These are phyloP conservation scores for Pythium diclinum DNA, from an alignment of 352 stramenopile genomes.

Conservation along the genomic window DNA sequence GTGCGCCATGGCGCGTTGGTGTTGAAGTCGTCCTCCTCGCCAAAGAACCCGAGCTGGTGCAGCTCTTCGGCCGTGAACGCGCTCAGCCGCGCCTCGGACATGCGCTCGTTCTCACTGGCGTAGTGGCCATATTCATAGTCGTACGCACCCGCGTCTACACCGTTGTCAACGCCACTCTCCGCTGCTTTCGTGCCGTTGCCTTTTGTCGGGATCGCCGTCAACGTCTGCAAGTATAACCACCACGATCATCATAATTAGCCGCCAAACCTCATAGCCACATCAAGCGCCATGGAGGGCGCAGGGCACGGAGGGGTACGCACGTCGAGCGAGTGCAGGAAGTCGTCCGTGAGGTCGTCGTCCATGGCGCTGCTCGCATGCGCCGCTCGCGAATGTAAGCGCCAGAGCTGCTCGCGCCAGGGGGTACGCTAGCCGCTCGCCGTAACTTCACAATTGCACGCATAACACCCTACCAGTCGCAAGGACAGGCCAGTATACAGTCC, in stretches of 20 bases:
- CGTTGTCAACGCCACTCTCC: not conserved
- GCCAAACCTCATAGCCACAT: not conserved
- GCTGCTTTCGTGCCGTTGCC: constrained; percentile 1
- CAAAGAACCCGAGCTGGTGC: constrained; percentile 16
- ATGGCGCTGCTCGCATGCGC: constrained; percentile 25
- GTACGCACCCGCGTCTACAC: not conserved
- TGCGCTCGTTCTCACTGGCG: constrained; percentile 2
- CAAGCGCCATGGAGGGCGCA: not conserved
- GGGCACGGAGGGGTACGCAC: constrained; percentile 27
- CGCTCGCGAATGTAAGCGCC: not conserved
- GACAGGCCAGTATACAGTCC: constrained; percentile 8
- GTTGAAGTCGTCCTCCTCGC: constrained; percentile 6
- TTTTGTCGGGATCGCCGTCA: constrained; percentile 19
- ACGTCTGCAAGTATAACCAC: constrained; percentile 13
- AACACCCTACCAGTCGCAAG: not conserved
- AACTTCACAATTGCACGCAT: constrained; percentile 3
- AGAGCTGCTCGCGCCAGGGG: not conserved
- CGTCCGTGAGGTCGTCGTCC: constrained; percentile 60
- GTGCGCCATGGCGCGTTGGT: constrained; percentile 12
- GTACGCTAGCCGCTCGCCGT: not conserved
- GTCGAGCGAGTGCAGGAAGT: constrained; percentile 67
- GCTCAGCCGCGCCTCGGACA: constrained; percentile 20
- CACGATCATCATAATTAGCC: not conserved
- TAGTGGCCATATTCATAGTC: not conserved
- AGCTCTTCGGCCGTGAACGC: constrained; percentile 23